A percentile compares a stretch with the other conserved stretches of the same genome.
Conservation (phyloP, 805 yeast species). For the Wickerhamomyces subpelliculosus region DNA sequence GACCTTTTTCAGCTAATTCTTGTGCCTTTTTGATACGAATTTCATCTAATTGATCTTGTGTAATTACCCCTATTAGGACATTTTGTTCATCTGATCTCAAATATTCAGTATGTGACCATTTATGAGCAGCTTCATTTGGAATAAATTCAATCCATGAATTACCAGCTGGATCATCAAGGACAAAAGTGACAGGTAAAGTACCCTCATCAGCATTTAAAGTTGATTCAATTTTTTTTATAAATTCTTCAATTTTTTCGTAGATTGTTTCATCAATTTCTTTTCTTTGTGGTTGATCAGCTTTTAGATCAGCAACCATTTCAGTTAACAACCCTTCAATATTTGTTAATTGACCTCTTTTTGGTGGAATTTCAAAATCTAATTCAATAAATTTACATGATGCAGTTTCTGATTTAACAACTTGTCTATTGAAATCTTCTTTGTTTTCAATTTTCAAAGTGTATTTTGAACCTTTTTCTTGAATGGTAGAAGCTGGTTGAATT, state of each 20-base stretch:
- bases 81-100: constrained; percentile 84
- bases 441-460: constrained; percentile 63
- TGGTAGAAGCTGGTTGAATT: constrained; percentile 90
- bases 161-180: constrained; percentile 90
- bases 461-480: constrained; percentile 82
- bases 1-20: constrained; percentile 16
- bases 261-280: constrained; percentile 66
- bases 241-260: constrained; percentile 65
- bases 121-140: constrained; percentile 83
- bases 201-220: constrained; percentile 61
- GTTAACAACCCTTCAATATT: constrained; percentile 83
- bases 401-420: constrained; percentile 85
- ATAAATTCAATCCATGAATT: constrained; percentile 91
- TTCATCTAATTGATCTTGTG: constrained; percentile 47
- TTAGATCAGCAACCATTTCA: constrained; percentile 79
- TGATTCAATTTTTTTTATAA: constrained; percentile 53
- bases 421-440: constrained; percentile 75
- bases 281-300: constrained; percentile 76
- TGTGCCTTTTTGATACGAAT: constrained; percentile 18
- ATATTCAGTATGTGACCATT: constrained; percentile 84
- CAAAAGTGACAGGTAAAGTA: constrained; percentile 68
- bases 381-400: constrained; percentile 76
- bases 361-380: constrained; percentile 90
- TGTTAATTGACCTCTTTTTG: constrained; percentile 88
- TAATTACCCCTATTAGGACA: constrained; percentile 72